Percentiles rank a stretch among this genome's conserved stretches.
phyloP scores from a whole-genome alignment of 768 basidiomycete genomes.

The Collybia nuda region DNA sequence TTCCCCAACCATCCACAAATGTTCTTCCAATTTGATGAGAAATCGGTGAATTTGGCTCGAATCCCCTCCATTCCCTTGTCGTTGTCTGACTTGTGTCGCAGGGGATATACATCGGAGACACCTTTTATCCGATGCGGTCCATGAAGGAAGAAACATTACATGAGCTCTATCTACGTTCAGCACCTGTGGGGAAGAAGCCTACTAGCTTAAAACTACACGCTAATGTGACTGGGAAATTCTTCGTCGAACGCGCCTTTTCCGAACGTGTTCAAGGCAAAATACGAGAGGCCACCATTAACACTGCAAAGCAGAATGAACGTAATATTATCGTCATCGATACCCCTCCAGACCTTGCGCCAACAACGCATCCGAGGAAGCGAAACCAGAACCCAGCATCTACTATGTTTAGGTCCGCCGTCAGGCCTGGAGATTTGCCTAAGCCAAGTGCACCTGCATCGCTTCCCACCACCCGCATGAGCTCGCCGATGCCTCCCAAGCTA shows the following conservation, averaged over 20 bases:
- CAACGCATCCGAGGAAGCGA: constrained; percentile 35
- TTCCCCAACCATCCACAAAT: constrained; percentile 43
- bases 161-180: constrained; percentile 71
- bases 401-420: constrained; percentile 40
- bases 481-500: constrained; percentile 22
- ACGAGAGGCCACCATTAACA: constrained; percentile 44
- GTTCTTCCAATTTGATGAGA: constrained; percentile 62
- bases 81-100: constrained; percentile 21
- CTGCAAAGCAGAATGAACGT: constrained; percentile 41
- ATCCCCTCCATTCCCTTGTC: not conserved
- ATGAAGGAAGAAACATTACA: constrained; percentile 56
- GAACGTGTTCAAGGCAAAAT: constrained; percentile 42
- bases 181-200: constrained; percentile 55
- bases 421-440: constrained; percentile 25
- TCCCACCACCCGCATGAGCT: constrained; percentile 18
- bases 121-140: constrained; percentile 60
- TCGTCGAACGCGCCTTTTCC: constrained; percentile 61
- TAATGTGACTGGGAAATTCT: constrained; percentile 71
- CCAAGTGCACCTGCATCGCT: constrained; percentile 26
- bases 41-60: constrained; percentile 44
- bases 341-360: constrained; percentile 34
- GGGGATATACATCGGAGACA: constrained; percentile 67
- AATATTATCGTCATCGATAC: constrained; percentile 51
- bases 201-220: constrained; percentile 74
- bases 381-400: constrained; percentile 29